These are phyloP conservation scores for Russula virescens DNA, from an alignment of 768 basidiomycete species.

Conservation along the genomic window DNA sequence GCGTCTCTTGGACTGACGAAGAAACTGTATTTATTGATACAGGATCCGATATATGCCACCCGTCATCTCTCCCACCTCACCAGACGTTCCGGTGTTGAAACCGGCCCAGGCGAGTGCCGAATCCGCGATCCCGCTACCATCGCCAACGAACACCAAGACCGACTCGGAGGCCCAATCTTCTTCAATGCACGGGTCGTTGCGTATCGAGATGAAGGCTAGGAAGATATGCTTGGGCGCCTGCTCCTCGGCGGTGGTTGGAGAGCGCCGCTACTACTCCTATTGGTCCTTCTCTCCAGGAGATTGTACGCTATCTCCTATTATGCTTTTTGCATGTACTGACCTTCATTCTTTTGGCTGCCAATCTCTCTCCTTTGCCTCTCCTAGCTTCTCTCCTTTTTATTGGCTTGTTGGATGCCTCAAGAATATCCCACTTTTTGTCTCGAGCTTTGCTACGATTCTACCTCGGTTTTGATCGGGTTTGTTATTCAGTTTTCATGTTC, in stretches of 20 bases:
- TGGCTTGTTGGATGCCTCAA: conserved; percentile 9
- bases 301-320: background rate
- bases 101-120: conserved; percentile 21
- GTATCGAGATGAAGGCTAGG: conserved; percentile 72
- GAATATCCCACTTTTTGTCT: background rate
- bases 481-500: background rate
- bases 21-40: background rate
- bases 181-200: conserved; percentile 77
- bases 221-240: conserved; percentile 63
- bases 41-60: conserved; percentile 77
- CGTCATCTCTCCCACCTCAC: conserved; percentile 48
- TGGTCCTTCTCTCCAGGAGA: background rate
- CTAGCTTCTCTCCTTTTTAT: too few species aligned
- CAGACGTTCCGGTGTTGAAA: conserved; percentile 29
- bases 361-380: too few species aligned
- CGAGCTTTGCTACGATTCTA: too few species aligned
- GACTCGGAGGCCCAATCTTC: conserved; percentile 44
- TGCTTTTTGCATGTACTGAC: conserved; percentile 9
- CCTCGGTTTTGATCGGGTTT: too few species aligned
- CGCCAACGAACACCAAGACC: conserved; percentile 32
- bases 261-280: conserved; percentile 37
- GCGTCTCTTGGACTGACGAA: background rate
- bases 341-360: background rate
- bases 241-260: conserved; percentile 58
- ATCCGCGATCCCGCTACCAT: too few species aligned